These are phyloP conservation scores for Neurospora intermedia DNA, from an alignment of 495 filamentous ascomycete genomes.

Conservation along the genomic window DNA sequence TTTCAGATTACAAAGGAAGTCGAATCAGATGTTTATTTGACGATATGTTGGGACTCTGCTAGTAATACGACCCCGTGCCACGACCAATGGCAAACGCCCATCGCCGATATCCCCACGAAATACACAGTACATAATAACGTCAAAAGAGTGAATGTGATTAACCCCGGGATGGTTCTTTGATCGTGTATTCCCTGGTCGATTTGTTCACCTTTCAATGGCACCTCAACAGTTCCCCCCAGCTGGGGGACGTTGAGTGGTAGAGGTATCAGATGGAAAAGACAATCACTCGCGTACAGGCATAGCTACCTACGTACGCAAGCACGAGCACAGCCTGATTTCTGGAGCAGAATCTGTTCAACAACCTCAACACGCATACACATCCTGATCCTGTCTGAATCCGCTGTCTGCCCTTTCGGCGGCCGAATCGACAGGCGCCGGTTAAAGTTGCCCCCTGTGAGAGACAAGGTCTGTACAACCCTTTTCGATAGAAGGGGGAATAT, in stretches of 20 bases:
- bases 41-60: not conserved
- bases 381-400: not conserved
- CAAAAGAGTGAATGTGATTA: not conserved
- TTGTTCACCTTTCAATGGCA: not conserved
- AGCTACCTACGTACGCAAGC: not conserved
- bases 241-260: not conserved
- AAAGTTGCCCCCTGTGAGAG: not conserved
- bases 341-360: not conserved
- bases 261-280: not conserved
- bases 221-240: not conserved
- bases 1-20: not conserved
- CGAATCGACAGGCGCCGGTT: not conserved
- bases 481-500: not conserved
- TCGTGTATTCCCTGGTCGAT: not conserved
- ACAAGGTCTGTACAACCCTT: not conserved
- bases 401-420: not conserved
- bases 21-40: not conserved
- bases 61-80: too few relatives aligned
- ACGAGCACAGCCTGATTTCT: not conserved
- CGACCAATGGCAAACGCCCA: not conserved
- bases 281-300: not conserved
- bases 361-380: not conserved
- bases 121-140: not conserved
- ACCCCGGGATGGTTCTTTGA: not conserved
- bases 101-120: not conserved